Evolutionary conservation across 495 filamentous ascomycete species (phyloP), one percentile per base, ranked within the genome.

Genomic region (Aspergillus egyptiacus): DNA sequence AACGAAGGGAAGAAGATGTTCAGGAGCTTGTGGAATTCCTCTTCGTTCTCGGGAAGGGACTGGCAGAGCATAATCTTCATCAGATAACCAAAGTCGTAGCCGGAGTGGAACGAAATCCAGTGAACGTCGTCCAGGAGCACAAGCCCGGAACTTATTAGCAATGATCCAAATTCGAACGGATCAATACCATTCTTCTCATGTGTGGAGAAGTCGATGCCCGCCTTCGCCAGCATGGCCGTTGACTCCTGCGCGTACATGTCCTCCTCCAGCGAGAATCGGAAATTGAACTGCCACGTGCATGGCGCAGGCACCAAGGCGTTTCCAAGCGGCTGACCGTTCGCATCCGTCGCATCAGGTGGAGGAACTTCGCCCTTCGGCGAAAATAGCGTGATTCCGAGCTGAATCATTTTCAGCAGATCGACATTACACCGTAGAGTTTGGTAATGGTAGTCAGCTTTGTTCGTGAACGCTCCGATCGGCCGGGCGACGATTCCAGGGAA

Each of bases 251-350:
- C 87, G 68, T 91, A 97, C 93, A 98, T 98, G 68, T 98, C 93
- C 4, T 89, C 81, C 54, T 91, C 83, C 8, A 95, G 74, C 3
- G 89, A 90, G 63, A 97, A 98, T 57, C 91, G 87, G 70, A 98
- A 98, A 71, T 98, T 96, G 76, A 98, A 98, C 54, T 95, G 89
- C 93, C 93, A 98, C 15, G 93, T 95, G 57, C 84, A 91, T 8
- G 90, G 90, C 24, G 86, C 78, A 20, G 83, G 79, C 6, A 79
- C 69, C 38, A 85, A 73, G 47, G 71, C 76, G 49, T 73, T 76
- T n/a, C 65, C 66, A 13, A 68, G 69, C 5, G 66, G 55, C 67
- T 71, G 57, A 67, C 78, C 65, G 63, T 70, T 65, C 35, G 72
- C 69, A 51, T 87, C 81, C 25, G 80, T 74, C 6, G 76, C 76